Conservation (phyloP, 1,284 basidiomycete species). For the Irpex rosettiformis region DNA sequence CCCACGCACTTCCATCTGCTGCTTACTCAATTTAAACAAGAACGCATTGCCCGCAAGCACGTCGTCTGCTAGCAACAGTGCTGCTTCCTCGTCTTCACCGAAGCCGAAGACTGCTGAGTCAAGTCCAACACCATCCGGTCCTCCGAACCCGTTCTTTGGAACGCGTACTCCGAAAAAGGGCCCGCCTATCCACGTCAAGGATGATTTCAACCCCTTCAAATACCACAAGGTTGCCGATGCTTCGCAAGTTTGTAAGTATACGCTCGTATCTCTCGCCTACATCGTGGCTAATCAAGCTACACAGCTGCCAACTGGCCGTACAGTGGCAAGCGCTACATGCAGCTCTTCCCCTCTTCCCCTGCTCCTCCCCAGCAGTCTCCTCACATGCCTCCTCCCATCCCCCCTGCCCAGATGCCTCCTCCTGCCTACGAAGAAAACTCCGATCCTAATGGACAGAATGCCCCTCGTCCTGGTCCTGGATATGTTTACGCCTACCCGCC, state of each 20-base stretch:
- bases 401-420: constrained; percentile 63
- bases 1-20: not conserved
- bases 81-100: constrained; percentile 48
- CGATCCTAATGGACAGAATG: constrained; percentile 49
- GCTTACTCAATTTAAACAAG: not conserved
- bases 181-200: constrained; percentile 74
- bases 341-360: constrained; percentile 65
- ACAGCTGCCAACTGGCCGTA: constrained; percentile 83
- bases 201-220: constrained; percentile 96
- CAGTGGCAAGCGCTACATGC: constrained; percentile 80
- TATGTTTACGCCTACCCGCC: constrained; percentile 73
- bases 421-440: constrained; percentile 65
- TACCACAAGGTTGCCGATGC: constrained; percentile 78
- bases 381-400: constrained; percentile 66
- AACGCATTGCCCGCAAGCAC: constrained; percentile 14
- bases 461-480: constrained; percentile 35
- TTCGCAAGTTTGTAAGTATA: constrained; percentile 61
- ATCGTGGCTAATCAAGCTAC: constrained; percentile 1
- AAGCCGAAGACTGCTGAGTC: constrained; percentile 55
- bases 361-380: constrained; percentile 56
- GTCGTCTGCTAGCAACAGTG: constrained; percentile 23
- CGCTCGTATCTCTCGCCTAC: constrained; percentile 4
- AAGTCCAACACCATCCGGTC: constrained; percentile 25
- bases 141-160: constrained; percentile 87
- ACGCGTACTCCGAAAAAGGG: constrained; percentile 72